Base-by-base conservation (phyloP, 148 eudicot species). In the Rhododendron mucronatum region DNA sequence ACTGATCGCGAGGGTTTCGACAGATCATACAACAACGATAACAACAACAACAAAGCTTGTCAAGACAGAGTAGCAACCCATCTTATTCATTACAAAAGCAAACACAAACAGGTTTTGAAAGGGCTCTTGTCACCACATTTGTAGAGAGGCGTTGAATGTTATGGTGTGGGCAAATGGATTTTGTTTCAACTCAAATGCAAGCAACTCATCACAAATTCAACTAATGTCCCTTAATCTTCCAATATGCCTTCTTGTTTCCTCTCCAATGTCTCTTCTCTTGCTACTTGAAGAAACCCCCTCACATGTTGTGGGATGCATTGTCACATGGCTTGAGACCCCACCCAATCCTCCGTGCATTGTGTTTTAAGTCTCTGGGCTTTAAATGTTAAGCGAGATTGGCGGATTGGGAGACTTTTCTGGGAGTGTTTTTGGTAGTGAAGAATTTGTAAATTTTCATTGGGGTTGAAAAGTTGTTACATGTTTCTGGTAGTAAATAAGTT, bases 311-410 rank as follows among this genome's bases (percentile, higher is more conserved):
- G n/a, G 81, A 44, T 11, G n/a, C 53, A 47, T n/a, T 78, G 81
- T 78, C 81, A 78, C 81, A 78, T 78, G 81, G 55, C 81, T 45
- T n/a, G 16, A 78, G 81, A 45, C 81, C 81, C 81, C 53, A 78
- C 81, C 48, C 21, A 45, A n/a, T 12, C 15, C 30, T 23, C 81
- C 81, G 7, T 41, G 23, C 6, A 21, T 23, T 45, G 76, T 30
- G 76, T 30, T 11, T 67, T 69, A 11, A 11, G 37, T 28, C 74
- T 23, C 28, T 23, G 69, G 59, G 71, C 74, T 3, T 69, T 11
- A 10, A 28, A 69, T 30, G 7, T 28, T 28, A 4, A 7, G 69
- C 28, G 26, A 69, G 2, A 69, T 28, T 69, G 18, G 18, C 7
- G 65, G 65, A 59, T 55, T 6, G 1, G 21, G 20, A 4, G 21